Evolutionary conservation across 345 rosid genomes (phyloP), one percentile per base, ranked within the genome.

Genomic region (Hirschfeldia incana): DNA sequence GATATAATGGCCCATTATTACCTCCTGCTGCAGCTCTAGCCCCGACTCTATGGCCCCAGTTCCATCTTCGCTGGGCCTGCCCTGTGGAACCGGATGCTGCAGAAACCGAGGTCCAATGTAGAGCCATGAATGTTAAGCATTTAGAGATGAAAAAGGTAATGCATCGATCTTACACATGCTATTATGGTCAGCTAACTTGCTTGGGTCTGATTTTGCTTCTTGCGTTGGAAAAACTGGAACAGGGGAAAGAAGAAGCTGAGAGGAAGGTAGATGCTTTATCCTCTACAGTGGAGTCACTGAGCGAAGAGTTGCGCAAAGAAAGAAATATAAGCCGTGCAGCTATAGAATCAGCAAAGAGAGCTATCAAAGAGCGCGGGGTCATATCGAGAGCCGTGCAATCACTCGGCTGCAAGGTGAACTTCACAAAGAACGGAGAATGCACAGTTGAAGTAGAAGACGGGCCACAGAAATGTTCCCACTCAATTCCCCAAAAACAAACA

Each of bases 21-120:
- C 98, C 97, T 76, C 97, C 99, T 2, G 99, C 99, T 10, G 99
- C 98, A 80, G 97, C 98, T 82, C 86, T 95, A 70, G 97, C 99
- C 65, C 98, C 99, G 37, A 91, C 94, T 17, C 81, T 95, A 60
- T 95, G 99, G 99, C 98, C 99, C 17, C 94, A 89, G 62, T 95
- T 93, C 83, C 98, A 93, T 85, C 97, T 95, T 62, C 94, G 99
- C 16, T 95, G 99, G 99, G 94, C 97, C 66, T 95, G 98, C 72
- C 97, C 97, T 36, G 69, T 83, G 2, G 99, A 93, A 87, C 91
- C 94, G 74, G 85, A 86, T 60, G 80, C 90, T 69, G 88, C 88
- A 71, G 97, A 93, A 80, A 84, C 87, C 26, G 98, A 93, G 76
- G 85, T 80, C 57, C 91, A 82, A 60, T 91, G 88, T 84, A 87